A percentile compares a stretch with the other conserved stretches of the same genome.
Conservation (phyloP, 345 rosid genomes). For the Salix arbutifolia region DNA sequence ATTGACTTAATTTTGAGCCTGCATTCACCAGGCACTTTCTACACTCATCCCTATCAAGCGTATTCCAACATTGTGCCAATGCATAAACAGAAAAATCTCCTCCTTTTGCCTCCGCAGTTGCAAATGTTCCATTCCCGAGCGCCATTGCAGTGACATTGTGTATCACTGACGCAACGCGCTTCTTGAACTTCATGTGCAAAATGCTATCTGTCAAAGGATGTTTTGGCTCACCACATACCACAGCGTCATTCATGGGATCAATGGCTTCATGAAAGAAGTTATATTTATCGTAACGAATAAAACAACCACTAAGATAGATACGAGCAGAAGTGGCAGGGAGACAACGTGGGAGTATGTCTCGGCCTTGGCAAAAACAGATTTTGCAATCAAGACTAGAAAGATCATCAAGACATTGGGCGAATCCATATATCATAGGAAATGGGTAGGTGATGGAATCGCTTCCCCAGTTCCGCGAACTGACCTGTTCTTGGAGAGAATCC, state of each 20-base stretch:
- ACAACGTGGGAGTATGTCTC: slow-evolving; percentile 25
- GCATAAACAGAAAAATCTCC: slow-evolving; percentile 39
- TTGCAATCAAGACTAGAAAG: slow-evolving; percentile 40
- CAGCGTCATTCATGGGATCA: slow-evolving; percentile 28
- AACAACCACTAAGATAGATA: slow-evolving; percentile 63
- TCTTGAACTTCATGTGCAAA: slow-evolving; percentile 13
- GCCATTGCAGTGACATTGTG: slow-evolving; percentile 41
- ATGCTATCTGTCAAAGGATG: slow-evolving; percentile 1
- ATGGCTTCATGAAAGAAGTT: slow-evolving; percentile 44
- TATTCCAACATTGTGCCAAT: slow-evolving; percentile 72
- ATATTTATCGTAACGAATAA: slow-evolving; percentile 50
- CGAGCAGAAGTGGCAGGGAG: slow-evolving; percentile 39
- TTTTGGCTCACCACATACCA: slow-evolving; percentile 18
- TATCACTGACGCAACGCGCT: slow-evolving; percentile 29
- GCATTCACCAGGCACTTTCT: slow-evolving; percentile 49
- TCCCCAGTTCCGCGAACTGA: slow-evolving; percentile 9
- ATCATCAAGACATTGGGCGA: slow-evolving; percentile 47
- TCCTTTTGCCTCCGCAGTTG: slow-evolving; percentile 16
- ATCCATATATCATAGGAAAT: slow-evolving; percentile 28
- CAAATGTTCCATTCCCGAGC: slow-evolving; percentile 37
- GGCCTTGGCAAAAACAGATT: slow-evolving; percentile 36
- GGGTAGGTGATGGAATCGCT: slow-evolving; percentile 11
- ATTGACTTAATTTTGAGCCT: slow-evolving; percentile 28
- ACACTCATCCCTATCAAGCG: slow-evolving; percentile 39
- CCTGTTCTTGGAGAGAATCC: slow-evolving; percentile 7